Evolutionary conservation across 208 protist species (phyloP), one percentile per base, ranked within the genome.

Genomic region (Borovskyia barvae): DNA sequence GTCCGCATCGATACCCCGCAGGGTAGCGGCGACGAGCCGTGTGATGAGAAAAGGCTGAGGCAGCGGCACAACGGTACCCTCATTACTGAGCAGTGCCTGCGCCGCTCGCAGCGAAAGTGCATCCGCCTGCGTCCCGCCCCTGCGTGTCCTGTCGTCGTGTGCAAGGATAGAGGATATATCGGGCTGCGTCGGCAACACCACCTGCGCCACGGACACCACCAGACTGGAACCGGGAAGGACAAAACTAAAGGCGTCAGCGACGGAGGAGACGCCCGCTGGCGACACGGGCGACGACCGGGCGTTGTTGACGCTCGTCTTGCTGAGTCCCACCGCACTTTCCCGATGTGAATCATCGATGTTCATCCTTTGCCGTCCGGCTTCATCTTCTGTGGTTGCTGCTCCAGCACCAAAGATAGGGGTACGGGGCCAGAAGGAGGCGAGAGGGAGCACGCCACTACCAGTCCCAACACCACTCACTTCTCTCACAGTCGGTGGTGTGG

Each of bases 41-140:
- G 82, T 94, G 25, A 91, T 40, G 32, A 94, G 29, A 51, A 77
- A 81, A 11, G 65, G 58, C 19, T 36, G 46, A 1, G 67, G 76
- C 9, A 79, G 52, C n/a, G 71, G 66, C 15, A 82, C 43, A 7
- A 71, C 66, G 14, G 69, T 77, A 17, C 60, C 77, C 35, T 80
- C 60, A 43, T 77, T 68, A 36, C 47, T 64, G 33, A 83, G 53
- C 55, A 83, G 54, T 15, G 70, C 66, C 32, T 60, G 53, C 4
- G 75, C 75, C 40, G 65, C 75, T 8, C 71, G 65, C 53, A 77
- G 41, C 29, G 52, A 65, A 14, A 66, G 54, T 26, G 43, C 43
- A 14, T 45, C 71, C 8, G 28, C 57, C 15, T 24, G 3, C 25
- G 52, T 26, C 22, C 63, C 64, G 20, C 63, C 63, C 35, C 64